Conservation (phyloP, 148 eudicot species). For the Bassia scoparia region DNA sequence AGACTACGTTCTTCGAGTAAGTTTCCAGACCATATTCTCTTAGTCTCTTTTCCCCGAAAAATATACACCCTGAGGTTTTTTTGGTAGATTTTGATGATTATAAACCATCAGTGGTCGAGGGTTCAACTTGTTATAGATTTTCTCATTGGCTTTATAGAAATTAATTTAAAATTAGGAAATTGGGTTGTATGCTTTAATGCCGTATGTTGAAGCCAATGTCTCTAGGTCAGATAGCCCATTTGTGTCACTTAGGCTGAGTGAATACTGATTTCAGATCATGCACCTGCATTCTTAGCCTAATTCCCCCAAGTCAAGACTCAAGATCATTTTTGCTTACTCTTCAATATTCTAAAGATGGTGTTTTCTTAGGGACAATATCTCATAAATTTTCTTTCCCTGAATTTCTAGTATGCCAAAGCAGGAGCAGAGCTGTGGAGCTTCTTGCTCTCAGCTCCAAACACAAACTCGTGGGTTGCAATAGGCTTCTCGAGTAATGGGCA, state of each 20-base stretch:
- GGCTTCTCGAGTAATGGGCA: conserved; percentile 63
- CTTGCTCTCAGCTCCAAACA: conserved; percentile 57
- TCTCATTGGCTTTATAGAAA: background rate
- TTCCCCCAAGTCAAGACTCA: background rate
- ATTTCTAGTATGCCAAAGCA: conserved; percentile 46
- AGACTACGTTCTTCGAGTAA: conserved; percentile 65
- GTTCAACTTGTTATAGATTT: background rate
- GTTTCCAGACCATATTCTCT: conserved; percentile 9
- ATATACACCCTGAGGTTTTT: background rate
- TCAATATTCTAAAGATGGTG: background rate
- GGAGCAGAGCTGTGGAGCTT: conserved; percentile 61
- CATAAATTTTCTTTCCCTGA: background rate
- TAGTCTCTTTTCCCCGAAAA: background rate
- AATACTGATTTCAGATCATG: background rate
- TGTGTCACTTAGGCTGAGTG: background rate
- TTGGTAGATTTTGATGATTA: background rate
- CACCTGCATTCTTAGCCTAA: background rate
- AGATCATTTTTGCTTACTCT: background rate
- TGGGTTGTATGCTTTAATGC: background rate
- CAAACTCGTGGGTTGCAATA: conserved; percentile 47
- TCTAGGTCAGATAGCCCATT: background rate
- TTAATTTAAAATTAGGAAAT: background rate
- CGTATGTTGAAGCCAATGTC: background rate
- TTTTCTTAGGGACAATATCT: conserved; percentile 1
- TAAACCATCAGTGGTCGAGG: background rate